Evolutionary conservation across 108 stramenopile species (phyloP).

Genomic region (Parietichytrium sp.): DNA sequence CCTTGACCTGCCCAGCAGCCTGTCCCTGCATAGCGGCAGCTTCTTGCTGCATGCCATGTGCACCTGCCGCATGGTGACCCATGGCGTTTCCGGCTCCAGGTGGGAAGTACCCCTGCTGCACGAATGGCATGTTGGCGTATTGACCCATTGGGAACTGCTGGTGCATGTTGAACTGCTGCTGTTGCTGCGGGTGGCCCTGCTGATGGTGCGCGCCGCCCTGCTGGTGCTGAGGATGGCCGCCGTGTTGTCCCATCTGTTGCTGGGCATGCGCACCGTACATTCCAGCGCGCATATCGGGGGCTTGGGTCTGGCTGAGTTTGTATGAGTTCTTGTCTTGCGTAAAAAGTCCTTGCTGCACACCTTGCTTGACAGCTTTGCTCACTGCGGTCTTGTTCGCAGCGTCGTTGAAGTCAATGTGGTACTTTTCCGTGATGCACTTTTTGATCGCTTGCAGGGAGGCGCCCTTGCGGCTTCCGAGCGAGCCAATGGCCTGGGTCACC

Average conservation of each 20-base stretch:
- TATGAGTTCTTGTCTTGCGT: conserved; percentile 35
- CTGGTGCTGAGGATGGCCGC: conserved; percentile 34
- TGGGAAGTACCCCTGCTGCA: conserved; percentile 13
- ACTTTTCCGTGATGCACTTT: conserved; percentile 31
- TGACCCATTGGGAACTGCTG: no score
- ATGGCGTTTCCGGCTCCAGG: neutral
- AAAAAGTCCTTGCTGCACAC: neutral
- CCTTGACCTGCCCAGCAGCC: neutral
- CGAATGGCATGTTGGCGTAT: neutral
- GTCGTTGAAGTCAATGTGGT: conserved; percentile 4
- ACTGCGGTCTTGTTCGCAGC: conserved; percentile 13
- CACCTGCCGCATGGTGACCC: neutral
- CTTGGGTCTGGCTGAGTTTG: neutral
- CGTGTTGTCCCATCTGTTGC: conserved; percentile 25
- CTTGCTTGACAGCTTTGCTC: conserved; percentile 32
- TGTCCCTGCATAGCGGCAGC: no score
- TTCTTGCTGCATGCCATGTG: no score
- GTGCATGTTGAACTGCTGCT: neutral
- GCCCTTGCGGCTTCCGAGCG: conserved; percentile 35
- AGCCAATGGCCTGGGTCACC: conserved; percentile 30
- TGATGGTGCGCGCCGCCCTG: neutral
- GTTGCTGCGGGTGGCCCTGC: conserved; percentile 1
- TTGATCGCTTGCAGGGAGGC: conserved; percentile 38
- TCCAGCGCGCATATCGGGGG: neutral
- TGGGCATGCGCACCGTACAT: neutral